Evolutionary conservation across 192 early-diverging fungal species (phyloP).

Genomic region (Coemansia sp.): DNA sequence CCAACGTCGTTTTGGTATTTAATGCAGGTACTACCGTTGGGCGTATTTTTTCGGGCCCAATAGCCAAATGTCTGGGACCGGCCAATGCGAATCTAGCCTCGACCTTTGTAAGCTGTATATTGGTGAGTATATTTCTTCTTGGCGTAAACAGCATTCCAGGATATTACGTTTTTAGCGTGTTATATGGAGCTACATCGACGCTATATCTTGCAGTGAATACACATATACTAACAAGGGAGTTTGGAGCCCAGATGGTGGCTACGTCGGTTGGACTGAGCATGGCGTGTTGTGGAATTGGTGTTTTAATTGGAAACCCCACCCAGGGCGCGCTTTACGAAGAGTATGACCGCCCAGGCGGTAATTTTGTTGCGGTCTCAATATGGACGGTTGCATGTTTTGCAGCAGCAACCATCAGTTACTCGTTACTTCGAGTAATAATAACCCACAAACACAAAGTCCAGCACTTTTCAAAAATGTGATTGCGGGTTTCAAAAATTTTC

Average conservation of each 20-base stretch:
- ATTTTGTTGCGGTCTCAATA: constrained; percentile 12
- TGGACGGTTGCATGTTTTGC: constrained; percentile 20
- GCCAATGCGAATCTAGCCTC: constrained; percentile 13
- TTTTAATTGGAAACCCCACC: constrained; percentile 16
- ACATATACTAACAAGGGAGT: constrained; percentile 18
- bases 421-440: neutral
- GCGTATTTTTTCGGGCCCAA: constrained; percentile 3
- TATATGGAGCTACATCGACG: constrained; percentile 15
- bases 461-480: neutral
- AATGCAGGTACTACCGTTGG: constrained; percentile 23
- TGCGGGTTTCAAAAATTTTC: neutral
- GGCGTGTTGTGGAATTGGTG: constrained; percentile 22
- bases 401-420: constrained; percentile 5
- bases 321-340: constrained; percentile 17
- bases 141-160: constrained; percentile 8
- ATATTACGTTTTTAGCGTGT: constrained; percentile 9
- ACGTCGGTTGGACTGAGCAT: constrained; percentile 22
- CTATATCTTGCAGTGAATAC: constrained; percentile 19
- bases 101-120: neutral
- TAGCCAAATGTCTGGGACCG: constrained; percentile 5
- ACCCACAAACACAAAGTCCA: neutral
- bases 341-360: constrained; percentile 3
- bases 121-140: constrained; percentile 11
- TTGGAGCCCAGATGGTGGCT: constrained; percentile 14
- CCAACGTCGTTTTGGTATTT: constrained; percentile 17